Evolutionary conservation across 495 filamentous ascomycete species (phyloP), one percentile per base, ranked within the genome.

Genomic region (Penicillium parvum): DNA sequence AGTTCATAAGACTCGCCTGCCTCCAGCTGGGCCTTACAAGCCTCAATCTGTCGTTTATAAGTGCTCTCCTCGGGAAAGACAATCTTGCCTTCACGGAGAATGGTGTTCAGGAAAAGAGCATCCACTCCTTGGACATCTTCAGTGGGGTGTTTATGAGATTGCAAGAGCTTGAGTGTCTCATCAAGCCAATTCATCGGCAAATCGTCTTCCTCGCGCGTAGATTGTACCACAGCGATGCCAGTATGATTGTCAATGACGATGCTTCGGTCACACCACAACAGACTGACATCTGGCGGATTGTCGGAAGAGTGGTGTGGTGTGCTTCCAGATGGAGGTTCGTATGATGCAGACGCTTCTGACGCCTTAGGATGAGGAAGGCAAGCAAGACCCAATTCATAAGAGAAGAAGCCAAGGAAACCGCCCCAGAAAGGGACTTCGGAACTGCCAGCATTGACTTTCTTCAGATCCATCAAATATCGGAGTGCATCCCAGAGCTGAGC

Each of bases 1-100:
- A 98, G 76, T 58, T 98, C 92, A 64, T 98, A 98, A 2, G 90
- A 94, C 35, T 95, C 79, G 2, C 92, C 92, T 0, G 78, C 72
- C 5, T 78, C 70, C 40, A 98, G 84, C 49, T 76, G 73, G 11
- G 76, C 71, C 52, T 94, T 83, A 55, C 88, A 92, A 15, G 63
- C 49, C n/a, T 64, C 64, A 16, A 96, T 79, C 55, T 84, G 79
- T 3, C 58, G 47, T 41, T 79, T 74, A 61, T 90, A 89, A 20
- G 72, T 71, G 14, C 58, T 26, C 11, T 80, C 69, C 5, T 72
- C 54, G 1, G 83, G 84, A 14, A 72, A 61, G 2, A 36, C 45
- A 11, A 71, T 55, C 6, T 57, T 51, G 15, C 49, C 55, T 28
- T 57, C 36, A n/a, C 50, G 37, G 18, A 72, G 47, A 14, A 66